Percentiles rank a stretch among this genome's conserved stretches.
These are phyloP conservation scores for Mortierella polycephala DNA, from an alignment of 371 early-diverging fungal genomes.

Conservation along the genomic window DNA sequence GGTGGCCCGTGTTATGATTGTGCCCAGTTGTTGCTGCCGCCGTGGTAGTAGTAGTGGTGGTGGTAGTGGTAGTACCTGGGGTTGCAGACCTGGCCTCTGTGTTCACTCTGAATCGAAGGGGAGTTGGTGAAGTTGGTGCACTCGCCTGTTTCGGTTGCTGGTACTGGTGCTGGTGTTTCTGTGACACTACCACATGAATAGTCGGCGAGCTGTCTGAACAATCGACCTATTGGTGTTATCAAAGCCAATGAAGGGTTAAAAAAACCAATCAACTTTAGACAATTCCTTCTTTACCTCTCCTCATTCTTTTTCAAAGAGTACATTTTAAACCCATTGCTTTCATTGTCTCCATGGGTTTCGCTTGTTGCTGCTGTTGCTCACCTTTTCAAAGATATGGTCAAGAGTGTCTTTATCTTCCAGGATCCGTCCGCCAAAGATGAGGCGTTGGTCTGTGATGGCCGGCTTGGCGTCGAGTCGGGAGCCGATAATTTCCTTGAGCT, in stretches of 20 bases:
- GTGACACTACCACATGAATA: conserved; percentile 42
- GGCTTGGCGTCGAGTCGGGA: conserved; percentile 30
- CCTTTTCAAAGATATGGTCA: conserved; percentile 45
- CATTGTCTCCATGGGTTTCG: too few relatives aligned
- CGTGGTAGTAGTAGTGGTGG: not conserved
- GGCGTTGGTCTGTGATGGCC: conserved; percentile 27
- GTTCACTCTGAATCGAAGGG: conserved; percentile 25
- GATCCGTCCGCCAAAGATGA: conserved; percentile 47
- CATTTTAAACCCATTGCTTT: not conserved
- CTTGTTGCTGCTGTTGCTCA: not conserved
- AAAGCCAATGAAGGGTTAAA: not conserved
- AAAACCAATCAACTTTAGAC: not conserved
- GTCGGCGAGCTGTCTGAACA: conserved; percentile 27
- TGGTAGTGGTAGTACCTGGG: not conserved
- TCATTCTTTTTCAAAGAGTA: too few relatives aligned
- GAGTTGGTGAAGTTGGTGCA: conserved; percentile 17
- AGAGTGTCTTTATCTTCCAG: conserved; percentile 43
- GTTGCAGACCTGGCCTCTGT: not conserved
- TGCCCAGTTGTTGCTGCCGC: too few relatives aligned
- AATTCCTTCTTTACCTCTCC: too few relatives aligned
- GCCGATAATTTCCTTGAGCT: conserved; percentile 40
- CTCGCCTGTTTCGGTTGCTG: not conserved
- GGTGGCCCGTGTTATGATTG: too few relatives aligned
- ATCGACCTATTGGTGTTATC: conserved; percentile 17
- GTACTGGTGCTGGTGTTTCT: not conserved